Evolutionary conservation across 2,329 filamentous ascomycete genomes (phyloP).

Genomic region (Fusarium verrucosum): DNA sequence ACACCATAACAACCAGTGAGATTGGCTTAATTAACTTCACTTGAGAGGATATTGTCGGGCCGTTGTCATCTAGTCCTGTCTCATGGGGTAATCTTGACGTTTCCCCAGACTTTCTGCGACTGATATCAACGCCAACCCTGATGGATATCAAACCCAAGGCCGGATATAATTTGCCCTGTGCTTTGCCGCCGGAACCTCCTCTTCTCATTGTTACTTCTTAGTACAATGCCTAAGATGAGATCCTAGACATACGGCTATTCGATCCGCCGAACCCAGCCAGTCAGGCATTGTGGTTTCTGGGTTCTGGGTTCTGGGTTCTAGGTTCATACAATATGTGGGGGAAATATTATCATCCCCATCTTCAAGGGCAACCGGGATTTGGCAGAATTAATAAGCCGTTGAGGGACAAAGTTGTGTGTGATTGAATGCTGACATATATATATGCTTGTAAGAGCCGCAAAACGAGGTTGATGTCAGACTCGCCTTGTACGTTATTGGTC

Average conservation of each 20-base stretch:
- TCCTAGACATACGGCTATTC: conserved; percentile 29
- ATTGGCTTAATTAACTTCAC: not conserved
- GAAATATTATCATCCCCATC: not conserved
- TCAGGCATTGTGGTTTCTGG: conserved; percentile 1
- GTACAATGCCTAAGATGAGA: conserved; percentile 1
- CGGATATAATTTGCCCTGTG: conserved; percentile 8
- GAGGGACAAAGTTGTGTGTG: not conserved
- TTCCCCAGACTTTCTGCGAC: conserved; percentile 18
- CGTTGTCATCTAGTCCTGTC: not conserved
- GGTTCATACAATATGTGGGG: conserved; percentile 15
- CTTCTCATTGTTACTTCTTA: conserved; percentile 12
- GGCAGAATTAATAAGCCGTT: not conserved
- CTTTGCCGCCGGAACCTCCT: not conserved
- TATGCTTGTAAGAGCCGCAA: conserved; percentile 8
- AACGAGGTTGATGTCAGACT: not conserved
- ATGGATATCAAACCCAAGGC: conserved; percentile 14
- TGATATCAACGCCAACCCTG: conserved; percentile 9
- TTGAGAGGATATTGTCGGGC: conserved; percentile 1
- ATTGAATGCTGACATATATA: not conserved
- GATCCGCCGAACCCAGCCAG: conserved; percentile 26
- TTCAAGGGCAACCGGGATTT: not conserved
- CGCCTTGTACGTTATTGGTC: not conserved
- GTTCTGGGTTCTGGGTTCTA: conserved; percentile 3
- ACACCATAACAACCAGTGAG: conserved; percentile 7
- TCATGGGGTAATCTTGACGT: conserved; percentile 11